These are phyloP conservation scores for Polychytrium aggregatum DNA, from an alignment of 192 early-diverging fungal genomes.

Conservation along the genomic window DNA sequence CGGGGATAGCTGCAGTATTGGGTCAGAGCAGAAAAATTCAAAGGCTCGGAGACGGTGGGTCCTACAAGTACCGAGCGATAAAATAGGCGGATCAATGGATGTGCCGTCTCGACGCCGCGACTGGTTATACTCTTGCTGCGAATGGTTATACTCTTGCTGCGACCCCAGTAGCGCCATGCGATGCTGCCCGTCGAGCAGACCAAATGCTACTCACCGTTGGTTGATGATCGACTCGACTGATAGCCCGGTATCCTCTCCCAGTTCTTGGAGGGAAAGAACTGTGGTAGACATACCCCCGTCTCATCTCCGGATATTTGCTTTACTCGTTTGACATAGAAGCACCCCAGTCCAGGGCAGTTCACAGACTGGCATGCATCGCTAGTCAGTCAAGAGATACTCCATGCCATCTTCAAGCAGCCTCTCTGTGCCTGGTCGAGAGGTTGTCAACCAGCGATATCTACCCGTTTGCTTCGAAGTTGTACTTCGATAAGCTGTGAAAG, in stretches of 20 bases:
- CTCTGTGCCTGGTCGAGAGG: too few relatives aligned
- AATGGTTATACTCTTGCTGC: too few relatives aligned
- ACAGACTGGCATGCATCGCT: conserved; percentile 12
- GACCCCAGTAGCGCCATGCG: too few relatives aligned
- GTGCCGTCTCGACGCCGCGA: too few relatives aligned
- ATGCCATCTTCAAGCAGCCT: background rate
- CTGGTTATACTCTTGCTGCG: background rate
- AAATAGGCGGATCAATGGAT: background rate
- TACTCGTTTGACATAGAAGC: conserved; percentile 19
- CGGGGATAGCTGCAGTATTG: conserved; percentile 14
- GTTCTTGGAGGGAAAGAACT: conserved; percentile 22
- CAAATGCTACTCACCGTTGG: background rate
- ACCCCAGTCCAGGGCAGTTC: conserved; percentile 27
- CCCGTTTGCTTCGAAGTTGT: conserved; percentile 18
- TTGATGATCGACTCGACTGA: conserved; percentile 2
- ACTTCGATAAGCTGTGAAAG: conserved; percentile 13
- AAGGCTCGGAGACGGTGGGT: conserved; percentile 14
- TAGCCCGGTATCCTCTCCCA: conserved; percentile 37
- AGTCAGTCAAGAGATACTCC: background rate
- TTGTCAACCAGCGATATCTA: too few relatives aligned
- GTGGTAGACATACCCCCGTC: conserved; percentile 4
- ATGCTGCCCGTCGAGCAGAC: background rate
- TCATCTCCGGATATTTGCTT: conserved; percentile 12
- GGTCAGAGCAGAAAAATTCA: conserved; percentile 30
- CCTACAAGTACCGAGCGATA: conserved; percentile 2